Evolutionary conservation across 345 rosid genomes (phyloP).

Genomic region (Eucalyptus paniculata): DNA sequence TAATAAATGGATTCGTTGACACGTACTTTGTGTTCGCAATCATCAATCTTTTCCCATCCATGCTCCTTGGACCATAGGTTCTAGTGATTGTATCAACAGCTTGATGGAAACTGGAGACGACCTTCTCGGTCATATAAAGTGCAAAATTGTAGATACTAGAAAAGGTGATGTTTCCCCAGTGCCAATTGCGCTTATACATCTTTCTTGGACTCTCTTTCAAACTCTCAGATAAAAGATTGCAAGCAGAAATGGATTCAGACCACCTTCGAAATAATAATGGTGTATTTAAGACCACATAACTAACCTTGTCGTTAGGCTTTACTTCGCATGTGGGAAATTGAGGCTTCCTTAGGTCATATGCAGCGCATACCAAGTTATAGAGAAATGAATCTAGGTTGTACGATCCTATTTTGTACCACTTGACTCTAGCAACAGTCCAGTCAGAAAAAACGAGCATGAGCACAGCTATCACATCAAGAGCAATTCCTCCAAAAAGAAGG

Average conservation of each 20-base stretch:
- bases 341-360: background rate
- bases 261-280: background rate
- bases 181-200: background rate
- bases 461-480: background rate
- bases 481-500: background rate
- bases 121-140: background rate
- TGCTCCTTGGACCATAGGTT: background rate
- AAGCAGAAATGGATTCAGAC: background rate
- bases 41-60: background rate
- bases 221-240: background rate
- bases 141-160: background rate
- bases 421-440: background rate
- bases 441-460: background rate
- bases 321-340: background rate
- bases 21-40: background rate
- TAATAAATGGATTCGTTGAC: background rate
- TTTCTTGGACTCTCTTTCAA: background rate
- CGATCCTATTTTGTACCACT: background rate
- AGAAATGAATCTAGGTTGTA: background rate
- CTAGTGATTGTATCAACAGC: background rate
- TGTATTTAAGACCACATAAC: background rate
- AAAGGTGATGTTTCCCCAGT: background rate
- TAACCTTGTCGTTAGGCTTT: background rate
- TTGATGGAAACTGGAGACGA: fast-evolving
- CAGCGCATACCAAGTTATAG: background rate